Conservation (phyloP, 441 rosid species). For the Arabidopsis hybrid region DNA sequence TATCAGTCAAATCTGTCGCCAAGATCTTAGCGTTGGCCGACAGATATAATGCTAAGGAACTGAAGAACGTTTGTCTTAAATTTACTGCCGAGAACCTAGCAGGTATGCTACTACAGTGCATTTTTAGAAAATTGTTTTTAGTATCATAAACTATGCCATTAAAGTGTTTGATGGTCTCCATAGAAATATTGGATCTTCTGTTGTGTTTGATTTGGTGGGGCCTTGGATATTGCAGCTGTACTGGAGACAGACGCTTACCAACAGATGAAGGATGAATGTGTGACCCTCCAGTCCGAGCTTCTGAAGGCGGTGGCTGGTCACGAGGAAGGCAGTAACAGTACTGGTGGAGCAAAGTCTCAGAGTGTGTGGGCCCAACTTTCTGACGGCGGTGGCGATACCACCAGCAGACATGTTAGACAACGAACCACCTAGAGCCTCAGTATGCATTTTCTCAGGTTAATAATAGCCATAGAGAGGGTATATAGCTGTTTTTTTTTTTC, state of each 20-base stretch:
- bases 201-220: constrained; percentile 25
- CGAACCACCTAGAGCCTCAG: constrained; percentile 48
- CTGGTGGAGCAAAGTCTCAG: constrained; percentile 74
- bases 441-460: constrained; percentile 37
- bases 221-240: constrained; percentile 60
- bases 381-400: constrained; percentile 72
- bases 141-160: neutral
- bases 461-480: constrained; percentile 34
- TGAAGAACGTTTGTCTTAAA: constrained; percentile 74
- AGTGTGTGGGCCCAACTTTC: constrained; percentile 93
- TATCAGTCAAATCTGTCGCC: constrained; percentile 74
- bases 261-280: constrained; percentile 84
- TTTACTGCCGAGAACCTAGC: constrained; percentile 79
- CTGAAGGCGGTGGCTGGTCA: constrained; percentile 86
- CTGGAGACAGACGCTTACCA: constrained; percentile 89
- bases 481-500: constrained; percentile 24
- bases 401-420: constrained; percentile 75
- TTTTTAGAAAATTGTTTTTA: neutral
- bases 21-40: constrained; percentile 87
- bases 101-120: constrained; percentile 56
- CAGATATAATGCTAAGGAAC: constrained; percentile 75
- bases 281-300: constrained; percentile 76
- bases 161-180: neutral
- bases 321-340: constrained; percentile 61
- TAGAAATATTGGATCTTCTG: neutral